Percentiles rank a stretch among this genome's conserved stretches.
Evolutionary conservation across 1,284 basidiomycete genomes (phyloP).

Genomic region (Malassezia sp.): DNA sequence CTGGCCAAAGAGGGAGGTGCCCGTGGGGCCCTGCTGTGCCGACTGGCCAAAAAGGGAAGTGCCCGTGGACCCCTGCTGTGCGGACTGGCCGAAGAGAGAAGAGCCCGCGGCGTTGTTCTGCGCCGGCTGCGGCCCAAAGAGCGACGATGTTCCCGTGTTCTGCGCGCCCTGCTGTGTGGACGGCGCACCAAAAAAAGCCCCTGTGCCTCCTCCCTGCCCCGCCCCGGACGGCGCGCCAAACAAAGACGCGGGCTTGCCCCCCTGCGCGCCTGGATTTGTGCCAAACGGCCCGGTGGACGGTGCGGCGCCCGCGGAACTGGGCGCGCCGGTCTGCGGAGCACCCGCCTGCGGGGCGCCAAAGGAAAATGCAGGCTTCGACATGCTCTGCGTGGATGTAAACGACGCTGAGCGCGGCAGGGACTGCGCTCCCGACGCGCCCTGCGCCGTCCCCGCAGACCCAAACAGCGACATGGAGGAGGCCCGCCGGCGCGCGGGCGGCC

Average conservation of each 20-base stretch:
- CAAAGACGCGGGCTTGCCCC: not conserved
- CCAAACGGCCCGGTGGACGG: conserved; percentile 1
- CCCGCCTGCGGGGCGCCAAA: conserved; percentile 4
- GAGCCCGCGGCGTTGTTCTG: not conserved
- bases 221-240: not conserved
- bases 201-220: not conserved
- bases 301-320: no score
- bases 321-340: no score
- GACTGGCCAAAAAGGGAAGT: no score
- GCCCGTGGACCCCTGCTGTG: no score
- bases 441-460: conserved; percentile 1
- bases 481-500: not conserved
- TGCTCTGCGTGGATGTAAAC: not conserved
- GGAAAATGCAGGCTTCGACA: conserved; percentile 7
- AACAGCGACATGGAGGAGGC: conserved; percentile 10
- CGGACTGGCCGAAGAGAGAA: no score
- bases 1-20: conserved; percentile 8
- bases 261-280: not conserved
- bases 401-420: conserved; percentile 8
- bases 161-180: not conserved
- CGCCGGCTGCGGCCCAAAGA: no score
- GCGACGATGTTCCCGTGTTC: no score
- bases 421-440: not conserved
- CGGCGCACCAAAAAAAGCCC: not conserved
- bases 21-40: conserved; percentile 6